These are phyloP conservation scores for Inonotus hispidus DNA, from an alignment of 1,284 basidiomycete species.

Conservation along the genomic window DNA sequence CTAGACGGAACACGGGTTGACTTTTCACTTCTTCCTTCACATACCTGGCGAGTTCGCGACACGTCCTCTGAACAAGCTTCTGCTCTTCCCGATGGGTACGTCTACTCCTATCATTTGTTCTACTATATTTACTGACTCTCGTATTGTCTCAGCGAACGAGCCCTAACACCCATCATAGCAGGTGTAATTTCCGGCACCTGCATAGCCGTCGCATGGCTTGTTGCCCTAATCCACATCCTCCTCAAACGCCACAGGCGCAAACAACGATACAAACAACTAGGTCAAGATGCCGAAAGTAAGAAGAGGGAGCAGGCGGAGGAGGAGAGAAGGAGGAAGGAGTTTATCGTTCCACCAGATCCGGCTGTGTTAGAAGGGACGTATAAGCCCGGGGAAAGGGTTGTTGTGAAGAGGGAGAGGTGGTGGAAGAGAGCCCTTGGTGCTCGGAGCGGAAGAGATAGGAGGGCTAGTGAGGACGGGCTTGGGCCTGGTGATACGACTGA, in stretches of 20 bases:
- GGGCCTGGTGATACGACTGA: neutral
- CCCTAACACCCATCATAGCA: conserved; percentile 60
- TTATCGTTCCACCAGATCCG: conserved; percentile 63
- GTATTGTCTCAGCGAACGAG: conserved; percentile 38
- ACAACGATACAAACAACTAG: conserved; percentile 25
- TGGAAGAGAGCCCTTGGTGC: conserved; percentile 13
- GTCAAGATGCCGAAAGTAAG: conserved; percentile 16
- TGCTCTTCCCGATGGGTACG: conserved; percentile 18
- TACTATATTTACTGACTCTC: neutral
- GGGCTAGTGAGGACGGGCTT: neutral
- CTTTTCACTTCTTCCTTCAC: neutral
- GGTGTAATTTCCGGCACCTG: conserved; percentile 52
- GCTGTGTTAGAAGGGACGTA: conserved; percentile 48
- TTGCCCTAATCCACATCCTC: conserved; percentile 33
- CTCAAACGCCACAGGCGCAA: conserved; percentile 31
- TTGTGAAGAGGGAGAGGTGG: conserved; percentile 22
- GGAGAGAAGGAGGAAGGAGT: conserved; percentile 27
- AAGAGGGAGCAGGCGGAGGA: conserved; percentile 19
- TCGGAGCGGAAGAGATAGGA: conserved; percentile 9
- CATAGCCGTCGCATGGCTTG: conserved; percentile 45
- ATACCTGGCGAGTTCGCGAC: conserved; percentile 5
- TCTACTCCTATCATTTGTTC: neutral
- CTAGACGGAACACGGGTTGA: neutral
- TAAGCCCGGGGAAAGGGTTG: conserved; percentile 39
- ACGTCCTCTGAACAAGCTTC: conserved; percentile 14